phyloP scores from a whole-genome alignment of 2,329 filamentous ascomycete species.

The Dothideomycetes sp. region DNA sequence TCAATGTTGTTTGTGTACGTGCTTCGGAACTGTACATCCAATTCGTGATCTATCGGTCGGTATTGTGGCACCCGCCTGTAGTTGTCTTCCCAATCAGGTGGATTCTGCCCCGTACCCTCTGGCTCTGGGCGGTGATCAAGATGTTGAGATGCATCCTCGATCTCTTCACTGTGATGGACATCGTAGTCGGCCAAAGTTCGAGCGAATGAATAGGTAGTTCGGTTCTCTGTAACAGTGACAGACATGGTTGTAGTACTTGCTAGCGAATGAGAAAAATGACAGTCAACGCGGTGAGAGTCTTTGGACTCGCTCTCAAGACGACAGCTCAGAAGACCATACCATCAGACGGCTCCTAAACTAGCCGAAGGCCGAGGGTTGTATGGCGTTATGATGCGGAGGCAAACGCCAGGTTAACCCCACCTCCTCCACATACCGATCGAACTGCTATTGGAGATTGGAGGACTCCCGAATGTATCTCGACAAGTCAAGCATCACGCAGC shows the following conservation, averaged over 20 bases:
- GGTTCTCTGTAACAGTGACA: slow-evolving; percentile 32
- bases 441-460: too few species aligned
- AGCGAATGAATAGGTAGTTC: slow-evolving; percentile 24
- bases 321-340: too few species aligned
- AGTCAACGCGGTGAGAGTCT: too few species aligned
- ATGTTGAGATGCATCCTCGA: slow-evolving; percentile 17
- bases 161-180: slow-evolving; percentile 27
- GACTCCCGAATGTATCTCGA: too few species aligned
- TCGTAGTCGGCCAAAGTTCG: slow-evolving; percentile 35
- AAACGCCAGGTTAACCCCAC: too few species aligned
- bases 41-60: slow-evolving; percentile 32
- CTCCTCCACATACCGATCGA: too few species aligned
- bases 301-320: too few species aligned
- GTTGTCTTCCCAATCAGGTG: slow-evolving; percentile 35
- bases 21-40: slow-evolving; percentile 31
- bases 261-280: background rate
- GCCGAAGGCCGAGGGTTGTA: too few species aligned
- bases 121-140: slow-evolving; percentile 19
- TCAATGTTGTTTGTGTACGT: slow-evolving; percentile 35
- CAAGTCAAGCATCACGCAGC: too few species aligned
- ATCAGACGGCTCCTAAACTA: too few species aligned
- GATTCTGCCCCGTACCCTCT: slow-evolving; percentile 14
- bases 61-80: slow-evolving; percentile 38
- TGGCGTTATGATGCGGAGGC: too few species aligned
- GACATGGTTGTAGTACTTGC: slow-evolving; percentile 22